Base-by-base conservation (phyloP, 1,284 basidiomycete species). In the Pseudozyma sp. region DNA sequence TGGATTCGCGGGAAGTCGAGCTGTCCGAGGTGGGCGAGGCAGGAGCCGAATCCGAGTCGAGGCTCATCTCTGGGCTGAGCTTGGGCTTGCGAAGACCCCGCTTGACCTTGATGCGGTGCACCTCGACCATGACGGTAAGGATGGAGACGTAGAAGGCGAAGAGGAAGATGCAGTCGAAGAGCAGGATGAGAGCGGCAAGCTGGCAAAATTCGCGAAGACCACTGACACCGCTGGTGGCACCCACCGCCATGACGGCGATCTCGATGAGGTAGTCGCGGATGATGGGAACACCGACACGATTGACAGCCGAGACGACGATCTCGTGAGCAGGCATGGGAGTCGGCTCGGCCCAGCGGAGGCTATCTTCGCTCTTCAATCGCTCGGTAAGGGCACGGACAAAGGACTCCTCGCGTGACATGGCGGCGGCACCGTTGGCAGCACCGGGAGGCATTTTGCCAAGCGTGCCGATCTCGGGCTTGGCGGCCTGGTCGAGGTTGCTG, bases 131-230 rank as follows among this genome's bases (percentile, higher is more conserved):
- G 84, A 99, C 89, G 44, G 91, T 91, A 69, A 99, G 87, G 65
- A 98, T 90, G 3, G 93, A 91, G 1, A 93, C 89, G 84, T 95
- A 93, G 86, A 97, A 97, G 0, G 93, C 93, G 85, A 92, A 92
- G 71, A 97, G 89, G 85, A 95, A 89, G 53, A 94, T 82, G 85
- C 94, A 97, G 85, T 99, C 96, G 59, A 94, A 89, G 11, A 89
- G 88, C 58, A 99, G 88, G 58, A 94, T 89, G 39, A 98, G 86
- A 0, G 94, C 94, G 2, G 94, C 95, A 14, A 99, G 89, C 36
- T 94, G 92, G 85, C 96, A 99, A 81, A 98, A 97, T 86, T 99
- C 95, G 77, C 90, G 91, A 54, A 99, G 87, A 7, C 97, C 97
- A 36, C 92, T 91, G 36, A 98, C 93, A 56, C 91, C 91, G 75